Evolutionary conservation across 1,284 basidiomycete genomes (phyloP).

Genomic region (Irpex lacteus): DNA sequence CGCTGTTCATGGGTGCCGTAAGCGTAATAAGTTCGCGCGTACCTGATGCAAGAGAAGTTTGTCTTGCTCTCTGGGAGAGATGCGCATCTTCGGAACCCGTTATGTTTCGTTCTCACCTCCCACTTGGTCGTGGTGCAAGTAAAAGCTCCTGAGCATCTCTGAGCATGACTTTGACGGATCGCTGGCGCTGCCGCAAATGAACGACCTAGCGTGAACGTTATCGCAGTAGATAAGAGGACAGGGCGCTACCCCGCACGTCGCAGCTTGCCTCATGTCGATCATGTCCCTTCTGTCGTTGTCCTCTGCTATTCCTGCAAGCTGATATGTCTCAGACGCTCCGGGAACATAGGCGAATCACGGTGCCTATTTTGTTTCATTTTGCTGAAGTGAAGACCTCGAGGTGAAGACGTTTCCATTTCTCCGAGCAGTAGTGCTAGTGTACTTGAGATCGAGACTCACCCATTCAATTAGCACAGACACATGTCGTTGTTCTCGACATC

Average conservation of each 20-base stretch:
- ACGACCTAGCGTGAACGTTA: neutral
- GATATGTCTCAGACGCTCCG: neutral
- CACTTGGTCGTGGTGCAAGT: neutral
- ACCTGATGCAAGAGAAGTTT: slow-evolving; percentile 40
- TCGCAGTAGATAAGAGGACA: neutral
- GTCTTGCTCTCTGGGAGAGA: slow-evolving; percentile 37
- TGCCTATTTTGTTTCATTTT: neutral
- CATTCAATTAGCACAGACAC: neutral
- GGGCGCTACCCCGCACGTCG: neutral
- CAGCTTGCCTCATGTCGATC: neutral
- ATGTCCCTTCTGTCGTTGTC: neutral
- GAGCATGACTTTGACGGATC: neutral
- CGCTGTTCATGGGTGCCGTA: neutral
- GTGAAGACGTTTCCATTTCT: neutral
- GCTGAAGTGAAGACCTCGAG: neutral
- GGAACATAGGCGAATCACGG: neutral
- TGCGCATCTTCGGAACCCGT: slow-evolving; percentile 27
- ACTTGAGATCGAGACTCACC: neutral
- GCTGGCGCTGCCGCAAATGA: neutral
- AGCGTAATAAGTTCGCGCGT: neutral
- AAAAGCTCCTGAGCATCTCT: neutral
- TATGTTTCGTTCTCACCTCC: slow-evolving; percentile 1
- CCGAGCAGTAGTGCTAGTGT: neutral
- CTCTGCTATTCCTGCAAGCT: neutral
- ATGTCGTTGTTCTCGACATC: neutral